A percentile compares a stretch with the other conserved stretches of the same genome.
Conservation (phyloP, 163 green algal genomes). For the Chlorella variabilis region DNA sequence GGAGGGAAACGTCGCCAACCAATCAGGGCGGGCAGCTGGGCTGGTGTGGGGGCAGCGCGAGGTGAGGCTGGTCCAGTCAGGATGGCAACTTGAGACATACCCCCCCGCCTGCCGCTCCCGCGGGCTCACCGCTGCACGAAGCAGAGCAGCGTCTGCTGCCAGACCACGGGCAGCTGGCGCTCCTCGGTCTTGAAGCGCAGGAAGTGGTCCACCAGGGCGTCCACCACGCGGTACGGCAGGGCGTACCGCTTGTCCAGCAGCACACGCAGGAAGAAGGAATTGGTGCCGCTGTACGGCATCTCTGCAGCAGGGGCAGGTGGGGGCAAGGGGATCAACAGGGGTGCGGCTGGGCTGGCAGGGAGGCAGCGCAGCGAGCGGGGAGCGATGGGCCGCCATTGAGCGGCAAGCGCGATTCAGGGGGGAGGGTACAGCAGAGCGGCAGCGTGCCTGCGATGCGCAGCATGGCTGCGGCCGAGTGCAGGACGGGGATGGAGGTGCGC, state of each 20-base stretch:
- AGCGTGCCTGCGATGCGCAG: conserved; percentile 74
- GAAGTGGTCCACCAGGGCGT: conserved; percentile 93
- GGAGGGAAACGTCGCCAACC: no score
- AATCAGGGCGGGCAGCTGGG: no score
- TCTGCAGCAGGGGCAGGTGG: no score
- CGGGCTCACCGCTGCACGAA: conserved; percentile 89
- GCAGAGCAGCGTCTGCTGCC: conserved; percentile 95
- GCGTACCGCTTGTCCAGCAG: conserved; percentile 99
- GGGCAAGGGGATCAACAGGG: no score
- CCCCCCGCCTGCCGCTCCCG: background rate
- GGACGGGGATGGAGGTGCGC: conserved; percentile 81
- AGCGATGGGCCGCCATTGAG: background rate
- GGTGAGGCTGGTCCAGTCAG: no score
- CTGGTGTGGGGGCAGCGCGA: no score
- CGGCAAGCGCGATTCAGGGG: no score
- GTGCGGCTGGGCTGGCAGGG: no score
- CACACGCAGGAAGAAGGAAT: conserved; percentile 97
- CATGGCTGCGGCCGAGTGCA: conserved; percentile 94
- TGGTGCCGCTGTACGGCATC: conserved; percentile 93
- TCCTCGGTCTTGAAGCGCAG: conserved; percentile 87
- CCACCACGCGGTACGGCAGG: conserved; percentile 92
- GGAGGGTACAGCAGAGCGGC: no score
- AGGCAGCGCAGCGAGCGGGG: background rate
- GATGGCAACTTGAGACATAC: no score
- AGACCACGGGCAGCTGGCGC: conserved; percentile 94